phyloP scores from a whole-genome alignment of 1,284 basidiomycete species.

The Acaromyces ingoldii region DNA sequence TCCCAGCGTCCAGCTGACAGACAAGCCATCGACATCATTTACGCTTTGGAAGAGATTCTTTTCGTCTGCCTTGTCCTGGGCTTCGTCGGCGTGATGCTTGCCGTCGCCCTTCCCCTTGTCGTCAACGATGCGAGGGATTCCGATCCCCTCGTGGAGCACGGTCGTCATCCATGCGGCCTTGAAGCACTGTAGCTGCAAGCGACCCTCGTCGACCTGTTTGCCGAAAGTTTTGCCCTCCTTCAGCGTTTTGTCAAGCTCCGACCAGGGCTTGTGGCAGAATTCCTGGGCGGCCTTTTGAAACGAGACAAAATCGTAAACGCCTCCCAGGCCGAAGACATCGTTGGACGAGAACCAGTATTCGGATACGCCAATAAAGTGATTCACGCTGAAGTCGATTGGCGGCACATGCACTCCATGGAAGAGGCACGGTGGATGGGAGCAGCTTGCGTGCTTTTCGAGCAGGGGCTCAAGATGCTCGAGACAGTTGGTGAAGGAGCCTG shows the following conservation, averaged over 20 bases:
- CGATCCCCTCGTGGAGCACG: constrained; percentile 91
- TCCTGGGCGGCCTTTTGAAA: constrained; percentile 86
- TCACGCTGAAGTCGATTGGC: constrained; percentile 70
- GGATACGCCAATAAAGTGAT: constrained; percentile 92
- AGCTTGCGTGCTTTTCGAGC: constrained; percentile 78
- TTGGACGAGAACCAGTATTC: constrained; percentile 99
- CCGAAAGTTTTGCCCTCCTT: constrained; percentile 61
- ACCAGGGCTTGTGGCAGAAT: constrained; percentile 80
- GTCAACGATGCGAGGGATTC: constrained; percentile 84
- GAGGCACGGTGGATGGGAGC: constrained; percentile 79
- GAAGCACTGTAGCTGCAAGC: constrained; percentile 96
- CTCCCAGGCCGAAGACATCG: constrained; percentile 88
- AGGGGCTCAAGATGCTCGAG: constrained; percentile 69
- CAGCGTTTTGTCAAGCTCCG: constrained; percentile 67
- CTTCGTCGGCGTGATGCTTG: constrained; percentile 35
- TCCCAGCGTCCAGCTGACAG: constrained; percentile 94
- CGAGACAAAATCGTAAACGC: constrained; percentile 89
- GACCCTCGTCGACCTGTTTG: constrained; percentile 65
- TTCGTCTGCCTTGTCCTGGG: constrained; percentile 42
- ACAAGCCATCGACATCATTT: constrained; percentile 83
- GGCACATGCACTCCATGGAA: constrained; percentile 93
- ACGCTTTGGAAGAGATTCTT: constrained; percentile 72
- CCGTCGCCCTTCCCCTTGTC: constrained; percentile 50
- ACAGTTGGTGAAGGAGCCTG: constrained; percentile 84
- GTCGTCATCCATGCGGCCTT: constrained; percentile 98